phyloP scores from a whole-genome alignment of 2,329 filamentous ascomycete genomes.

The Microdochium bolleyi region DNA sequence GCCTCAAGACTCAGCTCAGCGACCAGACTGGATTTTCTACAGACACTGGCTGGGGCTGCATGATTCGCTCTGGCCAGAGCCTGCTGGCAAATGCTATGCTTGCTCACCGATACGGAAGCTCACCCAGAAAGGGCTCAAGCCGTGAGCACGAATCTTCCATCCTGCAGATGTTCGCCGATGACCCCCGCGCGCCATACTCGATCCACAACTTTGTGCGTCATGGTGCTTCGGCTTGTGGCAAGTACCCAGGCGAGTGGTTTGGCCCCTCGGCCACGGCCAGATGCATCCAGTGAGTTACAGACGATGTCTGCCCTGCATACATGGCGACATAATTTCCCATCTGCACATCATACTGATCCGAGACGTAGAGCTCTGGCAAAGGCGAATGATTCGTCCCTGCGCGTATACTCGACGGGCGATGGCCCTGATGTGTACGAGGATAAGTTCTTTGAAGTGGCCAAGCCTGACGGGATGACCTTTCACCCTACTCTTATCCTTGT shows the following conservation, averaged over 20 bases:
- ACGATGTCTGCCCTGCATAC: neutral
- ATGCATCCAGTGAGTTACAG: conserved; percentile 74
- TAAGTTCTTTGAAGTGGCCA: conserved; percentile 71
- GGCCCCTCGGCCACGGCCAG: conserved; percentile 92
- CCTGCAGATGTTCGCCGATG: conserved; percentile 79
- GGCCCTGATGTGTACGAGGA: conserved; percentile 92
- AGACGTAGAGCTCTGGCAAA: conserved; percentile 62
- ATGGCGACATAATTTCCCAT: neutral
- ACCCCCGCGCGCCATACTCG: conserved; percentile 79
- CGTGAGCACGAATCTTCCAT: conserved; percentile 59
- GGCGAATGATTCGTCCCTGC: conserved; percentile 54
- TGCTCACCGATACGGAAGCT: conserved; percentile 65
- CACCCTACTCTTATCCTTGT: conserved; percentile 83
- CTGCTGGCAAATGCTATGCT: conserved; percentile 80
- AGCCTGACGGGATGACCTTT: conserved; percentile 57
- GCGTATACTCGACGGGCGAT: conserved; percentile 84
- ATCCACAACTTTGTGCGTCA: conserved; percentile 91
- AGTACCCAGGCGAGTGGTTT: conserved; percentile 97
- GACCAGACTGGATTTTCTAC: conserved; percentile 81
- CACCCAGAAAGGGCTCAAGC: conserved; percentile 50
- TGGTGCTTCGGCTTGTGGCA: conserved; percentile 79
- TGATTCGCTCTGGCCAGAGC: conserved; percentile 95
- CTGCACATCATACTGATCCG: neutral
- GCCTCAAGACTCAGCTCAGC: conserved; percentile 70
- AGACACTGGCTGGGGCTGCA: conserved; percentile 96